phyloP scores from a whole-genome alignment of 257 asterid genomes.

The Capsicum pubescens region DNA sequence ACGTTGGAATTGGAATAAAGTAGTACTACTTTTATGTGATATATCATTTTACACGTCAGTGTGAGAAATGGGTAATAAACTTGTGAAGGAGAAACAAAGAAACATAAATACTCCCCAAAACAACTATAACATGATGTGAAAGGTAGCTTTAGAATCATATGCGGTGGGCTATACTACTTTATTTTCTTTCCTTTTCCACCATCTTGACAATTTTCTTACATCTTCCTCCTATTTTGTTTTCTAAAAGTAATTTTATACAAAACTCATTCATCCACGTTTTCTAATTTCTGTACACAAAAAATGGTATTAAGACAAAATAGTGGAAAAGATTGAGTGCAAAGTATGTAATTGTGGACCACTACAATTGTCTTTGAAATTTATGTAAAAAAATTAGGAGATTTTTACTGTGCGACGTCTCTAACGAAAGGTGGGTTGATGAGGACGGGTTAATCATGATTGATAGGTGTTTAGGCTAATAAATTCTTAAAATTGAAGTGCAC shows the following conservation, averaged over 20 bases:
- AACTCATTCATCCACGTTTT: constrained; percentile 5
- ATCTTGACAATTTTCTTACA: background rate
- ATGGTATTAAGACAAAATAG: background rate
- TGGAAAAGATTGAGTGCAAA: background rate
- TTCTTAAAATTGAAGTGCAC: background rate
- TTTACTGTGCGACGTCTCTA: background rate
- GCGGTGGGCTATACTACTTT: background rate
- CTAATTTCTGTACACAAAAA: background rate
- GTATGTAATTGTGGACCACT: background rate
- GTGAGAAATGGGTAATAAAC: background rate
- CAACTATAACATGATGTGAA: background rate
- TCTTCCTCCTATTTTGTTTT: background rate
- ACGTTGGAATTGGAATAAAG: too few species aligned
- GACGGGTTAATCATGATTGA: background rate
- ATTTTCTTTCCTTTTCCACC: background rate
- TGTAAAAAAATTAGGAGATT: background rate
- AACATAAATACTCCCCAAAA: background rate
- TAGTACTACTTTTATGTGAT: background rate
- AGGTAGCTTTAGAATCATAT: constrained; percentile 11
- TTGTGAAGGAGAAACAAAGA: constrained; percentile 19
- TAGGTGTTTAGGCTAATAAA: background rate
- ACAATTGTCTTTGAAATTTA: background rate
- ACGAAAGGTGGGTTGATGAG: background rate
- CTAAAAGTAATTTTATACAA: background rate
- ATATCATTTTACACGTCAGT: constrained; percentile 10